phyloP scores from a whole-genome alignment of 2,329 filamentous ascomycete species.

The Aspergillus eucalypticola region DNA sequence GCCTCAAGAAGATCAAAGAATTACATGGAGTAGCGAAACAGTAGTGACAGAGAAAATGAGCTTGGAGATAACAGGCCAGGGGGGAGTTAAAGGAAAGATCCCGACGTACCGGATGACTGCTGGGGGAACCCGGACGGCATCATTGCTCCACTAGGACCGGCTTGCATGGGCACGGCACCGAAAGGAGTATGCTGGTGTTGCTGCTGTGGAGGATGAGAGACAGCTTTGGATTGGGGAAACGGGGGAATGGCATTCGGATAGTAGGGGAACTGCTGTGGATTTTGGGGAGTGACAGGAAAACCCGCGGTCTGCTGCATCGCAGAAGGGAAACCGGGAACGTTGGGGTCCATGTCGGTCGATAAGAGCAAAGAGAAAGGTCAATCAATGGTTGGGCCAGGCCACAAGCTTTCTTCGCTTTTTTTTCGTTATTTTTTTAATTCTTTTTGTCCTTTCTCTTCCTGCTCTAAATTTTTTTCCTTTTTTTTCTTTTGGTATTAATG shows the following conservation, averaged over 20 bases:
- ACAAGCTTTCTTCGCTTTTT: background rate
- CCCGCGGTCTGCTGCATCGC: slow-evolving; percentile 28
- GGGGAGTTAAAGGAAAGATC: slow-evolving; percentile 8
- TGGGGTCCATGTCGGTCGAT: slow-evolving; percentile 31
- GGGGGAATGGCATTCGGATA: slow-evolving; percentile 37
- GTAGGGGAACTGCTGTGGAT: slow-evolving; percentile 37
- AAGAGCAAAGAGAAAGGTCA: slow-evolving; percentile 7
- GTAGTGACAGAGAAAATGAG: background rate
- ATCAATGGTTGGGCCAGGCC: slow-evolving; percentile 9
- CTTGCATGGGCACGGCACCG: slow-evolving; percentile 37
- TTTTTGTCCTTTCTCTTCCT: background rate
- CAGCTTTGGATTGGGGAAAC: slow-evolving; percentile 36
- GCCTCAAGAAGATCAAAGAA: background rate
- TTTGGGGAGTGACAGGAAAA: slow-evolving; percentile 38
- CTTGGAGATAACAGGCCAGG: slow-evolving; percentile 12
- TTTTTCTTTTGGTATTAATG: background rate
- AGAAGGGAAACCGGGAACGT: slow-evolving; percentile 29
- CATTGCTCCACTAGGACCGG: slow-evolving; percentile 40
- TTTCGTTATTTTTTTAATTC: background rate
- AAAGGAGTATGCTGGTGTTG: slow-evolving; percentile 31
- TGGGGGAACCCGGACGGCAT: slow-evolving; percentile 40
- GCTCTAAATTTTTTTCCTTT: background rate
- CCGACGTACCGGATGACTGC: slow-evolving; percentile 37
- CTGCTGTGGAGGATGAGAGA: slow-evolving; percentile 29
- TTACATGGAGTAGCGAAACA: background rate